Evolutionary conservation across 345 rosid species (phyloP).

Genomic region (Durio zibethinus): DNA sequence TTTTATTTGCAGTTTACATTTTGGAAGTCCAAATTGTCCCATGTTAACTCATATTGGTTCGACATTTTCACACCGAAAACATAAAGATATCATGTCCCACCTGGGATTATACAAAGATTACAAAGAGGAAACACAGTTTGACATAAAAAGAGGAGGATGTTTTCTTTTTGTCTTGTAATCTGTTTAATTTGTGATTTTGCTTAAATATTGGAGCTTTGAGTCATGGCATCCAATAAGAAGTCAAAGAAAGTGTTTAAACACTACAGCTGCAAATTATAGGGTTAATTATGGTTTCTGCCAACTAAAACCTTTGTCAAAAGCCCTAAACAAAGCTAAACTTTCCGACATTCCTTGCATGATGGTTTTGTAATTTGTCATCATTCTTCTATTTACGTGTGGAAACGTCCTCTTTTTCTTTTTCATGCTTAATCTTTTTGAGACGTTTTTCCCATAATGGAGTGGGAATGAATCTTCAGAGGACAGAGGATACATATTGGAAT

Average conservation of each 20-base stretch:
- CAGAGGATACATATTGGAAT: not conserved
- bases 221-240: conserved; percentile 30
- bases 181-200: not conserved
- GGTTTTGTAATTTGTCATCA: conserved; percentile 22
- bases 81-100: conserved; percentile 29
- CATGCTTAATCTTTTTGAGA: not conserved
- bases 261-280: conserved; percentile 20
- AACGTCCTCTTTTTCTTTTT: not conserved
- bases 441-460: not conserved
- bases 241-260: conserved; percentile 26
- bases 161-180: conserved; percentile 12
- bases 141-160: conserved; percentile 12
- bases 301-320: not conserved
- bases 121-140: not conserved
- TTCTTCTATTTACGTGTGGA: not conserved
- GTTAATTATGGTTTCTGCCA: not conserved
- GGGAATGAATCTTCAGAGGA: not conserved
- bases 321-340: conserved; percentile 8
- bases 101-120: conserved; percentile 3
- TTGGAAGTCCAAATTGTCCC: not conserved
- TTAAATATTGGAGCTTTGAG: not conserved
- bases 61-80: not conserved
- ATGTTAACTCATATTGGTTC: not conserved
- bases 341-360: conserved; percentile 21
- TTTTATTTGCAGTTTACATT: not conserved